These are phyloP conservation scores for Papiliotrema laurentii DNA, from an alignment of 1,284 basidiomycete species.

Conservation along the genomic window DNA sequence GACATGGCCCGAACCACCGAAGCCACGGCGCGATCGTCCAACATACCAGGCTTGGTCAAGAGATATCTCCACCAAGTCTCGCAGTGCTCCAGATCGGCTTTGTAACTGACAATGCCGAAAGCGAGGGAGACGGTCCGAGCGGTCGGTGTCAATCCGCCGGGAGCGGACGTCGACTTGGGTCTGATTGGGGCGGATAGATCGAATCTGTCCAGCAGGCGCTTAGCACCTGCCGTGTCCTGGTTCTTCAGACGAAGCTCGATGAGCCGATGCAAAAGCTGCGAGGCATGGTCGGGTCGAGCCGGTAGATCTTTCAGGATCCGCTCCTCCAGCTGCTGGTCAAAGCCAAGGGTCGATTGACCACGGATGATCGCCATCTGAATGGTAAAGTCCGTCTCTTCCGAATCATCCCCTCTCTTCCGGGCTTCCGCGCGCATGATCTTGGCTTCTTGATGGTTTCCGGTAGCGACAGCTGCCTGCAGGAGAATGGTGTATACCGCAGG, in stretches of 20 bases:
- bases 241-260: slow-evolving; percentile 1
- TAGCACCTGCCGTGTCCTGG: not conserved
- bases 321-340: not conserved
- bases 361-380: not conserved
- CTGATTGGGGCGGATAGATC: not conserved
- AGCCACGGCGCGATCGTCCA: not conserved
- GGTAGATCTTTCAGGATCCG: not conserved
- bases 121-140: not conserved
- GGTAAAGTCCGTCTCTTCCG: not conserved
- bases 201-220: not conserved
- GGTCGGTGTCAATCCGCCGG: not conserved
- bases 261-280: not conserved
- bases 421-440: not conserved
- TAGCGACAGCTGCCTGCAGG: not conserved
- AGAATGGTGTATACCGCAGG: not conserved
- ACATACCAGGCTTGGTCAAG: not conserved
- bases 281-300: not conserved
- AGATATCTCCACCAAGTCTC: slow-evolving; percentile 2
- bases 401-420: not conserved
- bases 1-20: not conserved
- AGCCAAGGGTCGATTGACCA: not conserved
- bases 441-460: not conserved
- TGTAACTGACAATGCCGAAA: not conserved
- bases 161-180: not conserved
- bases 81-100: not conserved